Base-by-base conservation (phyloP, 1,284 basidiomycete species). In the Leccinum variabile region DNA sequence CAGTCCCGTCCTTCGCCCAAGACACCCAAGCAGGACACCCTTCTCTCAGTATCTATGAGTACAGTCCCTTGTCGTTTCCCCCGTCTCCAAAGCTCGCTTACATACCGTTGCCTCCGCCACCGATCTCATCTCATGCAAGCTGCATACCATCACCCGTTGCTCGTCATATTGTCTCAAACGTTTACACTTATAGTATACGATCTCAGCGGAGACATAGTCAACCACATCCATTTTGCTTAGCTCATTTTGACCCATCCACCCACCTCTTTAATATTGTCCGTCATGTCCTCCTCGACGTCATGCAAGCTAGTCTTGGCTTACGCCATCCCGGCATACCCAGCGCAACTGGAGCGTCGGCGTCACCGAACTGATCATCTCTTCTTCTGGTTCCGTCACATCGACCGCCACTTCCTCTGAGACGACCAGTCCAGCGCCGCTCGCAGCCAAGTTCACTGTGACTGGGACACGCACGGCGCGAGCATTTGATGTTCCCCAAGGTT, bases 341-440 rank as follows among this genome's bases (percentile, higher is more conserved):
- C 79, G 9, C 91, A 30, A 93, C 70, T 93, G 90, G 89, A 87
- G 87, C 41, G 83, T 89, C n/a, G 89, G 88, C 30, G 85, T 83
- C 3, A 90, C 89, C 5, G 91, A 92, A 67, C 76, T 92, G 53
- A 81, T 89, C 54, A 88, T 92, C 41, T 80, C 81, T 25, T 76
- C 75, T 35, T 68, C 72, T 39, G 67, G 69, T 16, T 63, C 62
- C 13, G 16, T 70, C 57, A 44, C 57, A 14, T 62, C 71, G 5
- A 64, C 72, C 13, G 52, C 66, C 30, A 54, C 71, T 28, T 46
- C 35, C 41, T 63, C 63, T 56, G 67, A 22, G 67, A 67, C 64
- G 59, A 50, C 53, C n/a, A 33, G 22, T 28, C 10, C 56, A 41
- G 54, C 50, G 1, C 37, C 61, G 8, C 53, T 41, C 25, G 62